phyloP scores from a whole-genome alignment of 2,329 filamentous ascomycete species.

The Beauveria bassiana region DNA sequence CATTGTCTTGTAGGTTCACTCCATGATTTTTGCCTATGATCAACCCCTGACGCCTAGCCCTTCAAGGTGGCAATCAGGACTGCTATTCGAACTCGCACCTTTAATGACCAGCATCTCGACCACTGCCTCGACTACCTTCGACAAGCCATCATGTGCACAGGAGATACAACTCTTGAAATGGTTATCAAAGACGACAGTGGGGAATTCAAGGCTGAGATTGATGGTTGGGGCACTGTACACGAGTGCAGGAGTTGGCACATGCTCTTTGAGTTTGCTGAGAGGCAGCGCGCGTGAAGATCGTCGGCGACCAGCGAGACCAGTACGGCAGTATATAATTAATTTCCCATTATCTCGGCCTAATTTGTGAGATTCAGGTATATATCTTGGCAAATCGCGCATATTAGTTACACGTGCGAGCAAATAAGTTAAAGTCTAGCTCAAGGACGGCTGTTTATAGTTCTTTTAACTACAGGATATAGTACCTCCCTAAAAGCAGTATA shows the following conservation, averaged over 20 bases:
- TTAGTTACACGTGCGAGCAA: too few species aligned
- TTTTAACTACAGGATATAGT: too few species aligned
- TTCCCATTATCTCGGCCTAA: too few species aligned
- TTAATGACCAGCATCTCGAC: not conserved
- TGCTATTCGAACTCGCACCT: not conserved
- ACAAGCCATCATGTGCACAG: not conserved
- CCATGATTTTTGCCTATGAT: not conserved
- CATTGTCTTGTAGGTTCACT: not conserved
- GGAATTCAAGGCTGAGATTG: not conserved
- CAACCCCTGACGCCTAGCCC: not conserved
- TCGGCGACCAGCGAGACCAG: not conserved
- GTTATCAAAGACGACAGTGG: not conserved
- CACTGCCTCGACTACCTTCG: not conserved
- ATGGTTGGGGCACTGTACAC: not conserved
- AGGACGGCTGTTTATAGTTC: too few species aligned
- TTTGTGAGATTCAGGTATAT: too few species aligned
- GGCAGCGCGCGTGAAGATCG: not conserved
- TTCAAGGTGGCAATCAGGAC: not conserved
- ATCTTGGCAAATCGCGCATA: too few species aligned
- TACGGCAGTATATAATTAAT: too few species aligned
- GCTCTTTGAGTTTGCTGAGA: not conserved
- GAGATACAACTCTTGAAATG: not conserved
- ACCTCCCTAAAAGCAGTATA: too few species aligned
- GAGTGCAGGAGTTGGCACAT: not conserved
- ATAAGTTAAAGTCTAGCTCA: too few species aligned